phyloP scores from a whole-genome alignment of 169 alveolate species.

The Eimeria acervulina region DNA sequence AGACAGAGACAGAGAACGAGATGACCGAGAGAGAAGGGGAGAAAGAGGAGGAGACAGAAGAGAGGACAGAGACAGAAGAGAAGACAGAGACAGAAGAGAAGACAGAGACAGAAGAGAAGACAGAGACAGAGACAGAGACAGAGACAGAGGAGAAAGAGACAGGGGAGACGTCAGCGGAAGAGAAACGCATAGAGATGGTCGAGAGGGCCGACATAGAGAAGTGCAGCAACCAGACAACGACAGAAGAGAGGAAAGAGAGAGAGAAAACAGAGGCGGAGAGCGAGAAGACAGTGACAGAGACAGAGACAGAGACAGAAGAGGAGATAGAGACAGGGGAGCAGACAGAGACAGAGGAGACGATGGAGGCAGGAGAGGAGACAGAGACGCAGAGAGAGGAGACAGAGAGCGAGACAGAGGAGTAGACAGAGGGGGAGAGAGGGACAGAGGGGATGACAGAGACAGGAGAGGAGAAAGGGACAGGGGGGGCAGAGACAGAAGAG shows the following conservation, averaged over 20 bases:
- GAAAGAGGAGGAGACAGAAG: not conserved
- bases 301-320: conserved; percentile 11
- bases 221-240: too few relatives aligned
- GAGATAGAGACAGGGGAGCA: not conserved
- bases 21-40: not conserved
- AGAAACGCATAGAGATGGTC: not conserved
- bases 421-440: not conserved
- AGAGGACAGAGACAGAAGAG: not conserved
- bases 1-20: not conserved
- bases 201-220: not conserved
- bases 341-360: not conserved
- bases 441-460: not conserved
- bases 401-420: not conserved
- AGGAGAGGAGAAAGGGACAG: not conserved
- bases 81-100: not conserved
- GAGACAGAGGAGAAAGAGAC: not conserved
- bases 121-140: conserved; percentile 12
- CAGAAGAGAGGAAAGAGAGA: not conserved
- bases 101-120: not conserved
- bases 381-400: conserved; percentile 9
- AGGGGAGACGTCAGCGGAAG: not conserved
- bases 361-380: not conserved
- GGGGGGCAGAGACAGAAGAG: not conserved
- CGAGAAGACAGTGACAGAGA: not conserved
- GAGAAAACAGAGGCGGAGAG: not conserved